Evolutionary conservation across 768 basidiomycete species (phyloP).

Genomic region (Leccinum boreale): DNA sequence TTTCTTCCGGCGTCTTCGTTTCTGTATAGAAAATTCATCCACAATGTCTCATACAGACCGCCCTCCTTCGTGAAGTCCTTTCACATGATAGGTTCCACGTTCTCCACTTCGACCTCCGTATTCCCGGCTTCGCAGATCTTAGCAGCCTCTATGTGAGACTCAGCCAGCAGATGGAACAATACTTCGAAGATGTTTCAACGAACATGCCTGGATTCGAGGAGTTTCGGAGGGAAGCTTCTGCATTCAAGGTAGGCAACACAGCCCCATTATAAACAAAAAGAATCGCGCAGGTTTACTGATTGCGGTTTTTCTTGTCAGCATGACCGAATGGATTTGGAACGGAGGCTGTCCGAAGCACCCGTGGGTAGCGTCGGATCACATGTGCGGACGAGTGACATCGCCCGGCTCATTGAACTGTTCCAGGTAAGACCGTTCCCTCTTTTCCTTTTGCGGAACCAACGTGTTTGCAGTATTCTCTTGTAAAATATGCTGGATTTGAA

Average conservation of each 20-base stretch:
- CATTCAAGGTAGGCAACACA: constrained; percentile 61
- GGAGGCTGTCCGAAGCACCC: constrained; percentile 48
- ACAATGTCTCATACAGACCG: constrained; percentile 48
- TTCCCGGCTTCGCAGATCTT: constrained; percentile 81
- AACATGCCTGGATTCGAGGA: constrained; percentile 61
- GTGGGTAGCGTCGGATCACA: constrained; percentile 41
- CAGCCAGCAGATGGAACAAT: constrained; percentile 78
- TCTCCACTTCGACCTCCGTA: constrained; percentile 79
- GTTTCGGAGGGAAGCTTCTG: constrained; percentile 72
- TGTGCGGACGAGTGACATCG: constrained; percentile 76
- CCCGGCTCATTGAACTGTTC: constrained; percentile 81
- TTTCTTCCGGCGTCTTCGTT: not conserved
- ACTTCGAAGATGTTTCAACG: constrained; percentile 63
- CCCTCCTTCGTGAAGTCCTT: constrained; percentile 74
- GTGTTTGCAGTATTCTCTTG: constrained; percentile 52
- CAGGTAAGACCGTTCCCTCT: constrained; percentile 44
- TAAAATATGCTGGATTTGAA: constrained; percentile 72
- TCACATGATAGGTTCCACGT: constrained; percentile 69
- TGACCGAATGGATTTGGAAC: constrained; percentile 71
- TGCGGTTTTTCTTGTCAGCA: constrained; percentile 43
- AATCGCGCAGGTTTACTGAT: not conserved
- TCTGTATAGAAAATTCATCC: not conserved
- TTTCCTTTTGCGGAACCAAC: not conserved
- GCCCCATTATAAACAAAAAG: not conserved
- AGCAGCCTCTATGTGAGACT: constrained; percentile 74